Evolutionary conservation across 345 rosid genomes (phyloP), one percentile per base, ranked within the genome.

Genomic region (Orychophragmus violaceus): DNA sequence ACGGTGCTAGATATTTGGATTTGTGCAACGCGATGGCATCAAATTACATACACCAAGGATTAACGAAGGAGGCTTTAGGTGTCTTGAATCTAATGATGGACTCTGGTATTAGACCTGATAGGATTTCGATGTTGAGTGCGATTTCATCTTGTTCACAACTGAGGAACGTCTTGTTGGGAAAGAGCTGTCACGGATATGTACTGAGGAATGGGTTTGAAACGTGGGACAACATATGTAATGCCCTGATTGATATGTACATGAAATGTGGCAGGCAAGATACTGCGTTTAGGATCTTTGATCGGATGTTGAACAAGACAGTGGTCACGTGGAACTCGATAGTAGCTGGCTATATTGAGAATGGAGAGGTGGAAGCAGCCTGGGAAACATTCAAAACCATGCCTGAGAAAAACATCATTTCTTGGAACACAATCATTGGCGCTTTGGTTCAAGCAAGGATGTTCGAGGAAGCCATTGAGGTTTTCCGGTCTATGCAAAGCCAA

Each of bases 191-290:
- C 29, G 80, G 82, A 7, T 84, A 77, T 76, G 77, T 79, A 37
- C 51, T 84, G 74, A 86, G 91, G 53, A 82, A 66, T 62, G 83
- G 83, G 18, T 67, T 84, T 59, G 82, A 76, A 50, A 57, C 48
- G 32, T 78, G 85, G 81, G 87, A 82, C 14, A 79, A 67, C 44
- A 44, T 86, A 58, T 70, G 76, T 32, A 86, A 84, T 39, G 77
- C 87, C 6, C 42, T 79, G 46, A 79, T 82, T 49, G 83, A 84
- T 63, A 84, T 84, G 92, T 86, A 84, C 74, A 84, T 84, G 89
- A 86, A 82, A 65, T 79, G 83, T 68, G 57, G 77, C 3, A 45
- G 74, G 77, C 66, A 75, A 74, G 76, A 78, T 64, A 49, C 62
- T 55, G 92, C 92, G 4, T 17, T 68, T 36, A 73, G 9, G 67